Evolutionary conservation across 176 grass and related monocot genomes (phyloP).

Genomic region (maize (Zea mays)): DNA sequence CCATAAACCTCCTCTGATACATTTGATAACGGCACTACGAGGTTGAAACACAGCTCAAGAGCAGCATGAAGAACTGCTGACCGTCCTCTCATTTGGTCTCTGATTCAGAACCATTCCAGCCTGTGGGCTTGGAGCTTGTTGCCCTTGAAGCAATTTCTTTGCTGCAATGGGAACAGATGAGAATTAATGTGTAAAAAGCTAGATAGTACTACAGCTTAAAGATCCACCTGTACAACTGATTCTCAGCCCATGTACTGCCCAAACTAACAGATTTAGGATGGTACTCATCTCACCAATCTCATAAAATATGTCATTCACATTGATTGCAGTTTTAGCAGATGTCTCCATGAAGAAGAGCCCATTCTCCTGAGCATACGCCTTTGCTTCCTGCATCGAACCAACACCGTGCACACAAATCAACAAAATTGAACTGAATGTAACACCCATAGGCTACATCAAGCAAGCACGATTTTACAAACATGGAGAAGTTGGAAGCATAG

Average conservation of each 20-base stretch:
- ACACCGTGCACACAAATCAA: conserved; percentile 8
- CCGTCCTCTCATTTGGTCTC: conserved; percentile 65
- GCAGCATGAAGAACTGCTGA: conserved; percentile 76
- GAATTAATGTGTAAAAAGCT: conserved; percentile 10
- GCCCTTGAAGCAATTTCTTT: conserved; percentile 74
- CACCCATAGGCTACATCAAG: not conserved
- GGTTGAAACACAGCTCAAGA: conserved; percentile 48
- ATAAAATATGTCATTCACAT: conserved; percentile 93
- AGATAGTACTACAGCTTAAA: conserved; percentile 3
- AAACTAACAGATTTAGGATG: conserved; percentile 19
- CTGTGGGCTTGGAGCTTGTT: conserved; percentile 59
- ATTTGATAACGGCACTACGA: conserved; percentile 15
- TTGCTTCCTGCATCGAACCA: conserved; percentile 62
- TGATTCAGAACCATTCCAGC: conserved; percentile 73
- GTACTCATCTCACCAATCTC: conserved; percentile 71
- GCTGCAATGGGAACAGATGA: conserved; percentile 56
- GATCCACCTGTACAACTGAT: conserved; percentile 9
- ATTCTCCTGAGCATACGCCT: conserved; percentile 83
- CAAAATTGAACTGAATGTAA: not conserved
- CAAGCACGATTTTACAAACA: conserved; percentile 8
- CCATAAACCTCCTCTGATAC: conserved; percentile 28
- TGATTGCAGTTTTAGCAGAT: conserved; percentile 90
- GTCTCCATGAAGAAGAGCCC: conserved; percentile 93
- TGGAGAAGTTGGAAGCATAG: not conserved
- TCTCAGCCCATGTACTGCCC: not conserved